phyloP scores from a whole-genome alignment of 352 stramenopile species.

The Phytophthora cryptogea region DNA sequence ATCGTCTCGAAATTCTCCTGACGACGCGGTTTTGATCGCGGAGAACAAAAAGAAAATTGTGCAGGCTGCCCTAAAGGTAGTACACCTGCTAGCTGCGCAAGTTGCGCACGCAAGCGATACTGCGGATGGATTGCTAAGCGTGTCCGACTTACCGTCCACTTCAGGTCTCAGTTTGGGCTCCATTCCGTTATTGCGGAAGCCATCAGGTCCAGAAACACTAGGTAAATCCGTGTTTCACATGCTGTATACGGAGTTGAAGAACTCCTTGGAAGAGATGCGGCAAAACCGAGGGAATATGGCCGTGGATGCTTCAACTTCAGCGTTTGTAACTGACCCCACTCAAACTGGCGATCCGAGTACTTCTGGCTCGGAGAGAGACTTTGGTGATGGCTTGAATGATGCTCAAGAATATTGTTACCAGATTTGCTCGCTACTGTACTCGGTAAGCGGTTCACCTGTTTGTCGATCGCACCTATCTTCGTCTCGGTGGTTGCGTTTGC shows the following conservation, averaged over 20 bases:
- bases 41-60: slow-evolving; percentile 82
- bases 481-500: slow-evolving; percentile 77
- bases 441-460: slow-evolving; percentile 83
- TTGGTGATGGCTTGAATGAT: slow-evolving; percentile 44
- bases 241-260: slow-evolving; percentile 90
- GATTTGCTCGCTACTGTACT: slow-evolving; percentile 88
- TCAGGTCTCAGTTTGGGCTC: slow-evolving; percentile 57
- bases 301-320: slow-evolving; percentile 22
- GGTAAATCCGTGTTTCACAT: slow-evolving; percentile 92
- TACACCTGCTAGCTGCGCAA: slow-evolving; percentile 88
- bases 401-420: slow-evolving; percentile 90
- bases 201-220: slow-evolving; percentile 85
- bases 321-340: slow-evolving; percentile 43
- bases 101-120: slow-evolving; percentile 80
- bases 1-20: slow-evolving; percentile 25
- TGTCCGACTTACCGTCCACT: slow-evolving; percentile 52
- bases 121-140: slow-evolving; percentile 56
- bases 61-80: slow-evolving; percentile 85
- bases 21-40: slow-evolving; percentile 47
- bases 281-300: slow-evolving; percentile 31
- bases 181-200: slow-evolving; percentile 82
- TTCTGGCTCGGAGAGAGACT: slow-evolving; percentile 38
- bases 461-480: slow-evolving; percentile 85
- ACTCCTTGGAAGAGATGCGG: slow-evolving; percentile 78
- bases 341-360: slow-evolving; percentile 50